These are phyloP conservation scores for Apiotrichum siamense DNA, from an alignment of 1,284 basidiomycete genomes.

Conservation along the genomic window DNA sequence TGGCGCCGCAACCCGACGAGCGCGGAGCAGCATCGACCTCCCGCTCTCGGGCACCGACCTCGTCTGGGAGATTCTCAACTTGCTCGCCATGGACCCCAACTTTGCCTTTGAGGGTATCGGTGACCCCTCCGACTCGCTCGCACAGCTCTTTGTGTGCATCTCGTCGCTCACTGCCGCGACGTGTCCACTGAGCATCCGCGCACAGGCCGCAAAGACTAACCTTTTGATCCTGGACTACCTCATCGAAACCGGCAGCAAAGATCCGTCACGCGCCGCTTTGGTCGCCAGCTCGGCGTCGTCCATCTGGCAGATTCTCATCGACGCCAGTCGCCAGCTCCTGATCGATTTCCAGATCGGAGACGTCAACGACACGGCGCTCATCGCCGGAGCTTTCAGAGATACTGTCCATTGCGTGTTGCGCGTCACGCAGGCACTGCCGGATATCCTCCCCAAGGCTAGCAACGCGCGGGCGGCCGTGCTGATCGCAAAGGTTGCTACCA, in stretches of 20 bases:
- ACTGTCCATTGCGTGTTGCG: slow-evolving; percentile 19
- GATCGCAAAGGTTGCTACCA: slow-evolving; percentile 25
- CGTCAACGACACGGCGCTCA: slow-evolving; percentile 24
- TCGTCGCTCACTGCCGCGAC: slow-evolving; percentile 26
- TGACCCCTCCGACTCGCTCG: slow-evolving; percentile 18
- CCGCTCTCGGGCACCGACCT: slow-evolving; percentile 22
- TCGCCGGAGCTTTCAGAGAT: slow-evolving; percentile 27
- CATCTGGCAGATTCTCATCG: slow-evolving; percentile 34
- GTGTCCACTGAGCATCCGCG: slow-evolving; percentile 23
- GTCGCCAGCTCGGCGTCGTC: slow-evolving; percentile 8
- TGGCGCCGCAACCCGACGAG: slow-evolving; percentile 5
- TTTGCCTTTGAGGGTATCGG: slow-evolving; percentile 24
- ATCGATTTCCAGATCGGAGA: slow-evolving; percentile 35
- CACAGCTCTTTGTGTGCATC: slow-evolving; percentile 20
- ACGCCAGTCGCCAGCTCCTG: slow-evolving; percentile 33
- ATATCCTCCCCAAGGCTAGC: slow-evolving; percentile 21
- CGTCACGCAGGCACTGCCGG: slow-evolving; percentile 6
- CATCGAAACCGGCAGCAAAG: neutral
- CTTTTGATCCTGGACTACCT: slow-evolving; percentile 22
- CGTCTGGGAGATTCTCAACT: slow-evolving; percentile 27
- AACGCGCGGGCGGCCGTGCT: slow-evolving; percentile 25
- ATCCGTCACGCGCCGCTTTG: slow-evolving; percentile 6
- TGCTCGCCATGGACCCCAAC: slow-evolving; percentile 26
- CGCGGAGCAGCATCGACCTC: slow-evolving; percentile 15
- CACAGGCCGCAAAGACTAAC: slow-evolving; percentile 24